Base-by-base conservation (phyloP, 2,329 filamentous ascomycete genomes). In the Alternaria rosae region DNA sequence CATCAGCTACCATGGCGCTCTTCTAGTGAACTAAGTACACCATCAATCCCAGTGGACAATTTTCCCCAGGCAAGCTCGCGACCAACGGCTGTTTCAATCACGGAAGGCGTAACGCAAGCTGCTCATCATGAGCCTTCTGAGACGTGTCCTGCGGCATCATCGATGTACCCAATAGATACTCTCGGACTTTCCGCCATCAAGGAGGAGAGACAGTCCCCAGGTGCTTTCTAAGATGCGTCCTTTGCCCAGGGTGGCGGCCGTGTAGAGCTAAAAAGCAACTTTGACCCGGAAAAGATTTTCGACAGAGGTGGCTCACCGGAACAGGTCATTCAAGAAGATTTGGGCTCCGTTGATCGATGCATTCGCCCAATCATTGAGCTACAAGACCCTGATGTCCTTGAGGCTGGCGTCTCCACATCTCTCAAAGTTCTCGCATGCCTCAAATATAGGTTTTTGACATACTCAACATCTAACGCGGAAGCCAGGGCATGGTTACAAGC, bases 401-500 rank as follows among this genome's bases (percentile, higher is more conserved):
- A 83, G 61, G 71, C 76, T 11, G 79, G 77, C 15, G 80, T 84
- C 4, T 61, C 75, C 41, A 71, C 75, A 41, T 79, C 82, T 0
- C 45, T 82, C 11, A 64, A 76, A 5, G 53, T 82, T 8, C 71
- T 84, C 0, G 64, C 78, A 5, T 64, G 65, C 5, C 62, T 85
- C 0, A 75, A 78, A 45, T 32, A 52, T 4, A 67, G 69, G 5
- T 71, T 85, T 12, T 42, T 66, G 5, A 63, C 68, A 23, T 66
- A 76, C 11, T 60, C 58, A 6, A 21, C 9, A 6, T 48, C 26
- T 3, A 67, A 57, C 17, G 35, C 15, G n/a, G 80, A 83, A 58
- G 78, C 76, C 3, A 59, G 69, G n/a, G 64, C 74, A 20, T 85
- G 81, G 82, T 59, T 81, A 8, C 58, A 78, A 20, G 70, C 80